Evolutionary conservation across 108 stramenopile species (phyloP).

Genomic region (Epithemia pelagica): DNA sequence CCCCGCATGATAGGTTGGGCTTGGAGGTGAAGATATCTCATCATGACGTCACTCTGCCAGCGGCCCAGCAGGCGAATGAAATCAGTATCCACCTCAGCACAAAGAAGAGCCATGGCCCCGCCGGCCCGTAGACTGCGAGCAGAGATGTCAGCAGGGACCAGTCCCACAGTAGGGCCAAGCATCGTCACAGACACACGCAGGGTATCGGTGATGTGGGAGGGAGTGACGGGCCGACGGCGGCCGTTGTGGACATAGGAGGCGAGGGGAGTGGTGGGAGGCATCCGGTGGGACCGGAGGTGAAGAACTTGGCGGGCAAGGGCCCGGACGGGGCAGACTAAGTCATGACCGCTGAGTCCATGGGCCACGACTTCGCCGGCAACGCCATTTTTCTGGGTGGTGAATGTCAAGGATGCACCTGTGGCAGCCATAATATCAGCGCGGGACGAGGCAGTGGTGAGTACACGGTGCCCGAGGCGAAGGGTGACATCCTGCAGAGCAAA

Average conservation of each 20-base stretch:
- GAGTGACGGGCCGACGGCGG: not conserved
- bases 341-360: constrained; percentile 26
- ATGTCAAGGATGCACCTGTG: constrained; percentile 13
- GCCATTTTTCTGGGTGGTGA: constrained; percentile 36
- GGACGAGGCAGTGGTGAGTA: not conserved
- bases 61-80: constrained; percentile 40
- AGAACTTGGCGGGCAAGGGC: constrained; percentile 19
- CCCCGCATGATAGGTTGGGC: constrained; percentile 22
- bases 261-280: not conserved
- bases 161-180: constrained; percentile 19
- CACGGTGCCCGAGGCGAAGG: constrained; percentile 16
- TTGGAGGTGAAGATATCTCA: constrained; percentile 43
- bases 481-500: constrained; percentile 14
- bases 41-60: constrained; percentile 48
- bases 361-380: constrained; percentile 28
- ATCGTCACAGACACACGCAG: constrained; percentile 5
- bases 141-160: constrained; percentile 25
- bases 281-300: constrained; percentile 4
- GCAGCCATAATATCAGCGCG: constrained; percentile 11
- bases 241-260: not conserved
- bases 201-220: constrained; percentile 10
- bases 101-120: constrained; percentile 45
- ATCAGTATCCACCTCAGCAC: constrained; percentile 31
- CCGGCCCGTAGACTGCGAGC: constrained; percentile 41
- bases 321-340: constrained; percentile 31